These are phyloP conservation scores for Tolypocladium pustulatum DNA, from an alignment of 2,329 filamentous ascomycete genomes.

Conservation along the genomic window DNA sequence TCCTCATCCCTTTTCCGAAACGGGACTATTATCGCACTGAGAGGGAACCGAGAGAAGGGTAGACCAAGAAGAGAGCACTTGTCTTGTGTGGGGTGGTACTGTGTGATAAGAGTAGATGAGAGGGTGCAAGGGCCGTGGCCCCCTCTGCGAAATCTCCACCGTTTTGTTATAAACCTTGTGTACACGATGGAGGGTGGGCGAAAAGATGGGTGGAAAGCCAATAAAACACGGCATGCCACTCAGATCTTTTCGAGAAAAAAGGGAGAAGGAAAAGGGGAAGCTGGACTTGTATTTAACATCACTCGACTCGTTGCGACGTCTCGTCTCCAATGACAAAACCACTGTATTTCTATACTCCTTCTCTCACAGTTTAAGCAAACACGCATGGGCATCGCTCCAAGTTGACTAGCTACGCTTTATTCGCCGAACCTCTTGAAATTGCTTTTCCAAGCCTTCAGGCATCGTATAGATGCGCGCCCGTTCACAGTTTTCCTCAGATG, in stretches of 20 bases:
- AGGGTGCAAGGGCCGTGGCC: background rate
- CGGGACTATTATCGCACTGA: background rate
- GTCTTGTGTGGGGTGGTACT: background rate
- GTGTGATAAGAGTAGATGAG: background rate
- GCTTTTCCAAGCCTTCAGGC: too few relatives aligned
- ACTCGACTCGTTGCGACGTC: constrained; percentile 6
- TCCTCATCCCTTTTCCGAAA: background rate
- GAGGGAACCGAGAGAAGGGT: background rate
- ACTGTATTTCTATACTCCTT: background rate
- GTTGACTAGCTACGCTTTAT: background rate
- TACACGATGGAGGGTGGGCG: background rate
- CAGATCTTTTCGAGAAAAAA: background rate
- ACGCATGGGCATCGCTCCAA: background rate
- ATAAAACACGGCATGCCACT: background rate
- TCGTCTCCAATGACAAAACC: constrained; percentile 1
- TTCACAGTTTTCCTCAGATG: background rate
- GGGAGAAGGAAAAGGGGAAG: background rate
- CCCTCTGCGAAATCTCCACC: background rate
- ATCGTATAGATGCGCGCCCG: background rate
- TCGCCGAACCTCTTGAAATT: background rate
- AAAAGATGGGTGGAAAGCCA: background rate
- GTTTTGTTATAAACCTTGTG: background rate
- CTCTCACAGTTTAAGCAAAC: background rate
- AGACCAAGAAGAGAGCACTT: background rate
- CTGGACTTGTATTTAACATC: constrained; percentile 3